Conservation (phyloP, 805 yeast species). For the Saturnispora dispora region DNA sequence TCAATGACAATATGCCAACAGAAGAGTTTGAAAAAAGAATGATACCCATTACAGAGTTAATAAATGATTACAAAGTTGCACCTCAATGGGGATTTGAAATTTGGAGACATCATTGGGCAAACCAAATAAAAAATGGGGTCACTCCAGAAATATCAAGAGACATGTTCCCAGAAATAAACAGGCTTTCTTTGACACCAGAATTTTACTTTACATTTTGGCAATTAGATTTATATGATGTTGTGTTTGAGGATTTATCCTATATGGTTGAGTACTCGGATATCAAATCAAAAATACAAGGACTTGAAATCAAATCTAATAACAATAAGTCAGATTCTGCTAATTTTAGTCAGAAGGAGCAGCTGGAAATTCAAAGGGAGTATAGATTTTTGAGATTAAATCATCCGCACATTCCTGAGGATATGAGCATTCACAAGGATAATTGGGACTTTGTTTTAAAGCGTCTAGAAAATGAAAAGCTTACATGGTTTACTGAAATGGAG, state of each 20-base stretch:
- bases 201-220: slow-evolving; percentile 67
- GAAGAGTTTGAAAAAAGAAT: slow-evolving; percentile 22
- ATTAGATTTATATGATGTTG: slow-evolving; percentile 61
- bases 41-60: slow-evolving; percentile 33
- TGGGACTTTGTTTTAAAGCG: slow-evolving; percentile 24
- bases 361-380: slow-evolving; percentile 21
- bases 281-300: slow-evolving; percentile 27
- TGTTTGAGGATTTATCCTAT: slow-evolving; percentile 43
- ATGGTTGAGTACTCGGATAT: slow-evolving; percentile 36
- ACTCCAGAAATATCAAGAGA: slow-evolving; percentile 14
- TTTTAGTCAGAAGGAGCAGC: slow-evolving; percentile 14
- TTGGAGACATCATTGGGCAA: slow-evolving; percentile 49
- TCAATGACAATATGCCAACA: slow-evolving; percentile 40
- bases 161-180: slow-evolving; percentile 15
- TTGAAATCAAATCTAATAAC: slow-evolving; percentile 29
- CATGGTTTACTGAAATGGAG: slow-evolving; percentile 36
- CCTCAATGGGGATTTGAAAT: slow-evolving; percentile 65
- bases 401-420: slow-evolving; percentile 31
- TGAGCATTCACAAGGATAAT: slow-evolving; percentile 37
- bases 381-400: slow-evolving; percentile 21
- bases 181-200: slow-evolving; percentile 27
- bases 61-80: slow-evolving; percentile 36
- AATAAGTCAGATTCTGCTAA: slow-evolving; percentile 22
- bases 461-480: slow-evolving; percentile 22
- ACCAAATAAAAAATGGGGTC: slow-evolving; percentile 16